phyloP scores from a whole-genome alignment of 257 asterid genomes.

The Ehretia macrophylla region DNA sequence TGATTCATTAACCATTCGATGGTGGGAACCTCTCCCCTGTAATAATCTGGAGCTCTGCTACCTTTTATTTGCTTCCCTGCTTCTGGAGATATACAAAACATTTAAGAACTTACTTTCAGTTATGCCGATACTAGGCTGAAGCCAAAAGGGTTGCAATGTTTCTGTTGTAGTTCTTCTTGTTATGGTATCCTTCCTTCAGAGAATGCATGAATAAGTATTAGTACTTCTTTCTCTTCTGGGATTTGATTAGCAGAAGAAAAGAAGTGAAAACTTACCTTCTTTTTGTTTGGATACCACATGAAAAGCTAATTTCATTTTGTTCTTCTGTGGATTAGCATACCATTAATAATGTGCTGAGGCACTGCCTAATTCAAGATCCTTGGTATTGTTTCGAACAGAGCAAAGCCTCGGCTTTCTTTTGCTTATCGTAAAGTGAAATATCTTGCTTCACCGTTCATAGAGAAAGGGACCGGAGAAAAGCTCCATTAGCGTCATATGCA shows the following conservation, averaged over 20 bases:
- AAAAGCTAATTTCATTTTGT: too few species aligned
- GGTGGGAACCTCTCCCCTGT: constrained; percentile 68
- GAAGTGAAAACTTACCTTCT: not conserved
- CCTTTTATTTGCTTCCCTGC: constrained; percentile 86
- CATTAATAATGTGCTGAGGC: too few species aligned
- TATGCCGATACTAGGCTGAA: constrained; percentile 61
- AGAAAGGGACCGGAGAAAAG: too few species aligned
- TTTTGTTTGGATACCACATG: not conserved
- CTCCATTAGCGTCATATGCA: too few species aligned
- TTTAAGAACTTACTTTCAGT: constrained; percentile 76
- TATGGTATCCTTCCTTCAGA: constrained; percentile 73
- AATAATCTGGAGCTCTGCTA: constrained; percentile 67
- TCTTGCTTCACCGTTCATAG: too few species aligned
- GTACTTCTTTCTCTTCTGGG: not conserved
- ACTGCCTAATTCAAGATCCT: too few species aligned
- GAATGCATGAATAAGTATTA: not conserved
- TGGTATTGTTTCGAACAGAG: too few species aligned
- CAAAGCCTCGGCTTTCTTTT: too few species aligned
- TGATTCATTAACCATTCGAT: constrained; percentile 90
- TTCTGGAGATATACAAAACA: constrained; percentile 44
- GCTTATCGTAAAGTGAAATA: too few species aligned
- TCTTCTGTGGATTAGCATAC: too few species aligned
- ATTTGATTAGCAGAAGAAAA: not conserved
- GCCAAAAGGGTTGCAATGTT: constrained; percentile 49
- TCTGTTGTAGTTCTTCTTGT: constrained; percentile 62